Evolutionary conservation across 345 rosid species (phyloP), one percentile per base, ranked within the genome.

Genomic region (Punica granatum): DNA sequence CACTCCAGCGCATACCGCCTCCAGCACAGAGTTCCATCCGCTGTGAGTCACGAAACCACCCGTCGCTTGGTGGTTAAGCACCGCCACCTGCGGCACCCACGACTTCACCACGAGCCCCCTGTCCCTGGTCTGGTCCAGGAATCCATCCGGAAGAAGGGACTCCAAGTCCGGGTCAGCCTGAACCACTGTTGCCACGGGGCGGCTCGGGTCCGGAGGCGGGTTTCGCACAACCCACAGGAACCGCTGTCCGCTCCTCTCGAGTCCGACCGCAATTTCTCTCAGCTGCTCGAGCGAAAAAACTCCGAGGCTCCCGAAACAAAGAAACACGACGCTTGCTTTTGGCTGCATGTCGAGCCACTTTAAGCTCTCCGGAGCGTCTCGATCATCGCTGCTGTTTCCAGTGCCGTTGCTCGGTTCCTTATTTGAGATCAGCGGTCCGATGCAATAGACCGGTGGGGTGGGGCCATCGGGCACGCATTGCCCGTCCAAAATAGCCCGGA

Each of bases 291-390:
- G 12, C 0, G 84, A 73, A 69, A 85, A 87, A 70, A 68, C 72
- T 14, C 90, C 90, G 63, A 76, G 63, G 72, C 89, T 88, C n/a
- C 91, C 89, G 44, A 86, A 88, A 69, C 88, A 83, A 0, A 88
- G 64, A 62, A 80, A 86, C 43, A 86, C 83, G 1, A 86, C 83
- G 49, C 82, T 77, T 43, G 59, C 62, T 18, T 72, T 73, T 7
- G 84, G 86, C 62, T 88, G 90, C 18, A 71, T 46, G 59, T 86
- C 78, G 0, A 86, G 80, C 92, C 88, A 86, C 1, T 34, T 41
- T 14, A 86, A 18, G 68, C 85, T 77, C 16, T 72, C 82, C 0
- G 56, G 71, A 6, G 10, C 3, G 4, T 54, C 70, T 32, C 31
- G 33, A 25, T 23, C 66, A 23, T 42, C 53, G 11, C 42, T 61